These are phyloP conservation scores for Lecanicillium sp. DNA, from an alignment of 2,329 filamentous ascomycete genomes.

Conservation along the genomic window DNA sequence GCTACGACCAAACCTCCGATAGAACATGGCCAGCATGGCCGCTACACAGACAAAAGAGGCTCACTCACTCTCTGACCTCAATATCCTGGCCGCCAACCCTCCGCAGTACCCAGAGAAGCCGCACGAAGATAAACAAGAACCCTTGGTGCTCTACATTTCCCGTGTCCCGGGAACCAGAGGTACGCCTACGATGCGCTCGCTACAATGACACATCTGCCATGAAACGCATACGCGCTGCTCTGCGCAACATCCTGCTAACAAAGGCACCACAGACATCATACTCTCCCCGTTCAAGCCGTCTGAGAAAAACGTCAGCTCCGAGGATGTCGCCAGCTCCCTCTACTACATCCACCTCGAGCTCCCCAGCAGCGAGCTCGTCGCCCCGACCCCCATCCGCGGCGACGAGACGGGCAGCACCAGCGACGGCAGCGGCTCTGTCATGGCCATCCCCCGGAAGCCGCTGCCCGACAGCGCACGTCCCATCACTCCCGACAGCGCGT, in stretches of 20 bases:
- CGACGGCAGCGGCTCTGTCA: slow-evolving; percentile 35
- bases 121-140: slow-evolving; percentile 59
- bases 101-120: slow-evolving; percentile 79
- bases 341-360: slow-evolving; percentile 77
- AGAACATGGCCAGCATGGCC: slow-evolving; percentile 8
- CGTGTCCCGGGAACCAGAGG: slow-evolving; percentile 87
- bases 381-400: slow-evolving; percentile 21
- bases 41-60: slow-evolving; percentile 56
- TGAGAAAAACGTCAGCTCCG: slow-evolving; percentile 78
- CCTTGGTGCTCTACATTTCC: slow-evolving; percentile 83
- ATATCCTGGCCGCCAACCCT: slow-evolving; percentile 75
- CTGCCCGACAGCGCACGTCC: slow-evolving; percentile 32
- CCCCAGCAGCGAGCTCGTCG: slow-evolving; percentile 47
- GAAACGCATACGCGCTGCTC: background rate
- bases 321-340: slow-evolving; percentile 79
- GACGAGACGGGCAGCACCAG: slow-evolving; percentile 36
- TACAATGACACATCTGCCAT: slow-evolving; percentile 18
- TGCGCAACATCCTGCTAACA: background rate
- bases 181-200: slow-evolving; percentile 38
- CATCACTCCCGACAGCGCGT: slow-evolving; percentile 21
- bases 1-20: background rate
- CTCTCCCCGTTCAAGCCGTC: slow-evolving; percentile 86
- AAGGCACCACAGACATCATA: slow-evolving; percentile 65
- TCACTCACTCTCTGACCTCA: slow-evolving; percentile 73
- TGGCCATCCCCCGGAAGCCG: slow-evolving; percentile 49